Percentiles rank a stretch among this genome's conserved stretches.
Evolutionary conservation across 768 basidiomycete genomes (phyloP).

Genomic region (Tylopilus vinaceipallidus): DNA sequence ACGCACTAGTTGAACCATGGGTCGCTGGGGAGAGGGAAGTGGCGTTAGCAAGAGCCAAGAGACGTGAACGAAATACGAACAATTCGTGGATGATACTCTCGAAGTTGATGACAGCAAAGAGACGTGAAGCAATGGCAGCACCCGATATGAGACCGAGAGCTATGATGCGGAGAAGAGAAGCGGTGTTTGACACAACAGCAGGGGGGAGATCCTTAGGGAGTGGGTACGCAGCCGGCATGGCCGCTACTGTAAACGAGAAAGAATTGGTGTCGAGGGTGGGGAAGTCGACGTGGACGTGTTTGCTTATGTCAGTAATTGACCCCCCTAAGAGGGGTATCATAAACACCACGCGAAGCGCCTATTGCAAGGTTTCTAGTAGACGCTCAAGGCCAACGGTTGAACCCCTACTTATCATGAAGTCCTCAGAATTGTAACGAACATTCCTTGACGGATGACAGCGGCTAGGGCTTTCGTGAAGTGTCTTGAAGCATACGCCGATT

Average conservation of each 20-base stretch:
- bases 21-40: slow-evolving; percentile 52
- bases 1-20: slow-evolving; percentile 99
- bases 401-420: no score
- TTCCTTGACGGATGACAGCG: no score
- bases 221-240: slow-evolving; percentile 73
- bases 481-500: no score
- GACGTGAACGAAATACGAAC: slow-evolving; percentile 46
- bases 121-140: slow-evolving; percentile 93
- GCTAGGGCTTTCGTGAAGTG: no score
- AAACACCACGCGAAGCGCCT: no score
- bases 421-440: no score
- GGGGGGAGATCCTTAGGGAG: slow-evolving; percentile 70
- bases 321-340: slow-evolving; percentile 12
- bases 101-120: slow-evolving; percentile 97
- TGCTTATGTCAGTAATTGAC: slow-evolving; percentile 12
- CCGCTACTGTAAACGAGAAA: slow-evolving; percentile 31
- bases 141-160: slow-evolving; percentile 89
- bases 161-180: slow-evolving; percentile 86
- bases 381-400: no score
- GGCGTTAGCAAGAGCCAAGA: background rate
- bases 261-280: background rate
- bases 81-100: slow-evolving; percentile 99
- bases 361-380: no score
- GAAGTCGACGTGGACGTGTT: slow-evolving; percentile 24
- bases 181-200: slow-evolving; percentile 78